Evolutionary conservation across 441 rosid genomes (phyloP), one percentile per base, ranked within the genome.

Genomic region (Jatropha multifida): DNA sequence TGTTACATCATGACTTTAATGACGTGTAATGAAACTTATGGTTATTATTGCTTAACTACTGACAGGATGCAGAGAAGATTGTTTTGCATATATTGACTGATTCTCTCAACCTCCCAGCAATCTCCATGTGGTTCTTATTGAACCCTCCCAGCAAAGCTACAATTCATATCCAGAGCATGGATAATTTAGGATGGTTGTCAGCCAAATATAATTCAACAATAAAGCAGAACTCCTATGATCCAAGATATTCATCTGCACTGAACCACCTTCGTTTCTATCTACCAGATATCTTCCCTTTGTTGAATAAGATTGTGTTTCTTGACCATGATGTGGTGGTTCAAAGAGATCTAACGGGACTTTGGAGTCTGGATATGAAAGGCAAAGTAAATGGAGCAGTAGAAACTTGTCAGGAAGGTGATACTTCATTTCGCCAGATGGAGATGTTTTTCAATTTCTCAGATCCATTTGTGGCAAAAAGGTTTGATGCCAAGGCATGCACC

Each of bases 241-340:
- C 86, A 56, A 89, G 96, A 88, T 92, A 83, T 81, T 76, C 83
- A 75, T 88, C 96, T 76, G 71, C 86, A 14, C 85, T 95, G 78
- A 95, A 92, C 79, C 94, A 92, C 63, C 94, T 93, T 74, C 98
- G 96, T 38, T 95, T 95, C 81, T 90, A 88, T 85, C 94, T 95
- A 56, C 92, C 97, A 1, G 89, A 90, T 61, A 74, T 92, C 68
- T 92, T 95, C 81, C 95, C 98, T 72, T 78, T 74, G 68, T 75
- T 95, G 85, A 81, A 88, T 49, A 93, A 92, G 88, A 79, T 95
- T 59, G 87, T 95, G 78, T 80, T 95, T 54, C 78, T 93, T 58
- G 99, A 95, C 85, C 97, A 95, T 82, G 98, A 95, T 85, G 96
- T 91, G 76, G 98, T 90, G 5, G 96, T 95, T 80, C 94, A 86